Evolutionary conservation across 768 basidiomycete genomes (phyloP), one percentile per base, ranked within the genome.

Genomic region (Phanerodontia chrysosporium): DNA sequence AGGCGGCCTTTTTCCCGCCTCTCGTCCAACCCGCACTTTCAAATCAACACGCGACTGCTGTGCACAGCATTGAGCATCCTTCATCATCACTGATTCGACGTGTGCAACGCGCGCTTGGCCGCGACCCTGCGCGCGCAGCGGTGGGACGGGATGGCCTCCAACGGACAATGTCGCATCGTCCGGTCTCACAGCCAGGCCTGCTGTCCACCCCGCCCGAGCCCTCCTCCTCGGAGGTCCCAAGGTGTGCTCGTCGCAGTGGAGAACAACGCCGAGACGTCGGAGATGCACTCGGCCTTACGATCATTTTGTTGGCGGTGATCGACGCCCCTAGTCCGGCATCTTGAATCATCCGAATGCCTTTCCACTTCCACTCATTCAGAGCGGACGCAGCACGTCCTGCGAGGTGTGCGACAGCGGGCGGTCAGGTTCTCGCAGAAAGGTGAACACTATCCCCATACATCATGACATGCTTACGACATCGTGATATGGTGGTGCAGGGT

Each of bases 11-110:
- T 51, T 30, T 51, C 49, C 49, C 49, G 52, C 52, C 52, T 30
- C 52, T 6, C 10, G n/a, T 35, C 14, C 52, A 18, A 53, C 24
- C 36, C 49, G 56, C 49, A n/a, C 46, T 29, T 13, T 51, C 52
- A 27, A 39, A 53, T 59, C 58, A 59, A 24, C 58, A 59, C 52
- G 58, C 35, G 58, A 30, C 44, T 54, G 28, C 18, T 28, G 32
- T 52, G 58, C 58, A 58, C 58, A 58, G 58, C 58, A 44, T 51
- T 42, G 58, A 36, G 25, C 28, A 52, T 10, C 58, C 51, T 52
- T 35, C 39, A 8, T 54, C 51, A 59, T 53, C 51, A 46, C 24
- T 59, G 58, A 59, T 59, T 35, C 35, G n/a, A 12, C 46, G 28
- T 46, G 46, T 24, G 16, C 6, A 16, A 16, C 32, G 30, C 30